Percentiles rank a stretch among this genome's conserved stretches.
Evolutionary conservation across 2,329 filamentous ascomycete species (phyloP).

Genomic region (Verticillium albo-atrum): DNA sequence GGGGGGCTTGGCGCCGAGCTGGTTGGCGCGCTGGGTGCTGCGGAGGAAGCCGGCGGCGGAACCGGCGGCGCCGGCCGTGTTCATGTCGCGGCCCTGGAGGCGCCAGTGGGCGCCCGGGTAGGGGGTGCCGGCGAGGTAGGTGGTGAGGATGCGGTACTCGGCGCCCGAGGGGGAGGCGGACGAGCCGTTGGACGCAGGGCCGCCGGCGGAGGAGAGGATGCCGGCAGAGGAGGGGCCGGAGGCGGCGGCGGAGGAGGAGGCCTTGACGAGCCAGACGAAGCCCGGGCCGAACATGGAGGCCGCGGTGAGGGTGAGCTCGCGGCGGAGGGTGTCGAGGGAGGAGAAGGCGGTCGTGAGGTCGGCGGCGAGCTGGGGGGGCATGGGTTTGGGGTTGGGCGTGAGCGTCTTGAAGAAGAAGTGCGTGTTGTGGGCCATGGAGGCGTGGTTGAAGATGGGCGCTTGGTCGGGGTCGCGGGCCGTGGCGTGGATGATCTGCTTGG

Average conservation of each 20-base stretch:
- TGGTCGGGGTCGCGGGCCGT: conserved; percentile 73
- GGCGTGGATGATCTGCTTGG: conserved; percentile 66
- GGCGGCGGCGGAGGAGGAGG: conserved; percentile 46
- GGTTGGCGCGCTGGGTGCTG: conserved; percentile 21
- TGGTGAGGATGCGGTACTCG: conserved; percentile 69
- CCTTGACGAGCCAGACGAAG: conserved; percentile 89
- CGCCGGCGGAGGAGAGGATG: conserved; percentile 74
- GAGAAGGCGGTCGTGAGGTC: conserved; percentile 70
- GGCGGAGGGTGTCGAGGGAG: conserved; percentile 75
- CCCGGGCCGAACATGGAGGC: conserved; percentile 93
- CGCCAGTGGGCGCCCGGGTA: conserved; percentile 83
- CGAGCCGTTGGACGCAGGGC: conserved; percentile 72
- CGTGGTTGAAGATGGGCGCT: conserved; percentile 88
- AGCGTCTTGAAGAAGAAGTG: conserved; percentile 70
- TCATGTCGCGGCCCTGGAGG: conserved; percentile 64
- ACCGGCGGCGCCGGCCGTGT: conserved; percentile 46
- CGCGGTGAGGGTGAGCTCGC: conserved; percentile 76
- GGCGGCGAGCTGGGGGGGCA: conserved; percentile 50
- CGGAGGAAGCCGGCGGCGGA: conserved; percentile 32
- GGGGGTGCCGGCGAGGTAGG: conserved; percentile 88
- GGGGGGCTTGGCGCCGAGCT: conserved; percentile 41
- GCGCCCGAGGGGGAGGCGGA: conserved; percentile 90
- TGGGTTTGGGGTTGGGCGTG: conserved; percentile 38
- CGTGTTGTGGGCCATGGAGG: conserved; percentile 94
- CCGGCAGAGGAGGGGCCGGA: conserved; percentile 65